Evolutionary conservation across 306 rosid species (phyloP), one percentile per base, ranked within the genome.

Genomic region (Luffa acutangula): DNA sequence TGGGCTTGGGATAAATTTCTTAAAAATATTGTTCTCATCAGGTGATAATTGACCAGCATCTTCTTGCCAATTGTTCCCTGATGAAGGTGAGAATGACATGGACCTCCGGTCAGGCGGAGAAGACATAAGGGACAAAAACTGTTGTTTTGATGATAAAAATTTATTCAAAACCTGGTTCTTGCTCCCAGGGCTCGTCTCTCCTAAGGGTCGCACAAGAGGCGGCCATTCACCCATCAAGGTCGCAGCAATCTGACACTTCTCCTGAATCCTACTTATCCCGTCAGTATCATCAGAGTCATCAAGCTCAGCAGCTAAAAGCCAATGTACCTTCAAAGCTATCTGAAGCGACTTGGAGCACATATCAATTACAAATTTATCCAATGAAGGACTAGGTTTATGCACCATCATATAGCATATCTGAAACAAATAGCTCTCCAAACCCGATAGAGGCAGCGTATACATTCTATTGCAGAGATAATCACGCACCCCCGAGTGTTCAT

Each of bases 391-490:
- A 0, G 97, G 99, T 84, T 95, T 93, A 75, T 95, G 94, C 76
- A 95, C 89, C 91, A 92, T 90, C 97, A 95, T 89, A 86, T 93
- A 95, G 84, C 99, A 95, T 81, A 95, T 89, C 85, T 95, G 99
- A 83, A 95, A 95, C 88, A 95, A 83, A 81, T 95, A 95, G 87
- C 99, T 85, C 91, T 95, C 99, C 56, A 95, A 75, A 8, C 99
- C 99, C 8, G 93, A 81, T 79, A 95, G 85, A 11, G 99, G 99
- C 75, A 95, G 94, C 21, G 97, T 93, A 82, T 95, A 95, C 99
- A 95, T 95, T 82, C 97, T 81, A 78, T 95, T 95, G 78, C 97
- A 95, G 45, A 95, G 94, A 82, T 95, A 95, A 77, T 95, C 96
- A 0, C 99, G 96, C 18, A 95, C 99, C 80, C 99, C 97, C 0